Percentiles rank a stretch among this genome's conserved stretches.
phyloP scores from a whole-genome alignment of 2,329 filamentous ascomycete species.

The Chaetomiaceae sp. region DNA sequence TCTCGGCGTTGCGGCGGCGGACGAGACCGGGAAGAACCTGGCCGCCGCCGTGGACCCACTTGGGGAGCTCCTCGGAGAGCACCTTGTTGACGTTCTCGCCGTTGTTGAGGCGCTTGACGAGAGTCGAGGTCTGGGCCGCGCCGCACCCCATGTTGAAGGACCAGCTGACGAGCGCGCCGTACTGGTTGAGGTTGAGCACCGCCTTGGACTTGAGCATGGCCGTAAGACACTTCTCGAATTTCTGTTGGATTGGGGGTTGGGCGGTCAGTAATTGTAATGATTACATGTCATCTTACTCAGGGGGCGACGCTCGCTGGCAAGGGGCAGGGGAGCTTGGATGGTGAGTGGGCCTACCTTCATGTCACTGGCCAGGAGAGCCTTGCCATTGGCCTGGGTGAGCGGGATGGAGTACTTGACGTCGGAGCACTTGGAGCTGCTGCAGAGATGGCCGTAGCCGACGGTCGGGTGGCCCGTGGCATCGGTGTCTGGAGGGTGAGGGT shows the following conservation, averaged over 20 bases:
- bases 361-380: slow-evolving; percentile 37
- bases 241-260: background rate
- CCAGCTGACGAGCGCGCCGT: slow-evolving; percentile 48
- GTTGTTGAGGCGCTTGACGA: slow-evolving; percentile 40
- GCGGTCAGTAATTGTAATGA: background rate
- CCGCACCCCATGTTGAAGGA: slow-evolving; percentile 47
- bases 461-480: slow-evolving; percentile 45
- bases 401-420: slow-evolving; percentile 45
- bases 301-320: too few relatives aligned
- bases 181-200: slow-evolving; percentile 46
- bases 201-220: slow-evolving; percentile 32
- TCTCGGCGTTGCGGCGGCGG: slow-evolving; percentile 40
- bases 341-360: slow-evolving; percentile 22
- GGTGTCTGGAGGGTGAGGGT: slow-evolving; percentile 15
- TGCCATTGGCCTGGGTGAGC: slow-evolving; percentile 37
- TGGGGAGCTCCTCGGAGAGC: slow-evolving; percentile 41
- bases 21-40: slow-evolving; percentile 37
- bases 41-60: slow-evolving; percentile 42
- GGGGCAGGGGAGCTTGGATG: background rate
- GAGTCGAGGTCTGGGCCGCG: slow-evolving; percentile 35
- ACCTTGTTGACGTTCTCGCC: slow-evolving; percentile 40
- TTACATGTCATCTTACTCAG: too few relatives aligned
- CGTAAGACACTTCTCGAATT: slow-evolving; percentile 37
- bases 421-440: slow-evolving; percentile 36
- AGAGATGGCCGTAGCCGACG: slow-evolving; percentile 48